These are phyloP conservation scores for Candida schatavii DNA, from an alignment of 805 yeast genomes.

Conservation along the genomic window DNA sequence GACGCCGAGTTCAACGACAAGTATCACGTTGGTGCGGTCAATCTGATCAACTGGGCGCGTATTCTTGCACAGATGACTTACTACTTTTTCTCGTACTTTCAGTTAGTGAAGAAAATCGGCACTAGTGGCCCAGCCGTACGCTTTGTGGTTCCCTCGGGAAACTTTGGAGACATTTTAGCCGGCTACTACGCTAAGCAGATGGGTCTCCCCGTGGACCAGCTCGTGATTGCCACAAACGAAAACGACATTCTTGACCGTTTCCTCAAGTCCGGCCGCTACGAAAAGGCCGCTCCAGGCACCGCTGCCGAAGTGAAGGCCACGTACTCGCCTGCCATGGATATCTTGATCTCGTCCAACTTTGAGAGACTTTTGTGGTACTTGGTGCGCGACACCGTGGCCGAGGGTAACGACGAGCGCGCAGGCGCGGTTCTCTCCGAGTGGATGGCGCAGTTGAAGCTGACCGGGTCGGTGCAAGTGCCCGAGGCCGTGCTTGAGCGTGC, in stretches of 20 bases:
- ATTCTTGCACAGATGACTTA: slow-evolving; percentile 96
- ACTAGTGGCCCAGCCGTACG: slow-evolving; percentile 45
- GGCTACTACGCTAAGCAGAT: slow-evolving; percentile 92
- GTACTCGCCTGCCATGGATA: slow-evolving; percentile 98
- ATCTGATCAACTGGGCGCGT: slow-evolving; percentile 99
- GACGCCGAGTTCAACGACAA: slow-evolving; percentile 83
- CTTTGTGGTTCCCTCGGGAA: slow-evolving; percentile 95
- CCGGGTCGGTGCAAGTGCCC: slow-evolving; percentile 76
- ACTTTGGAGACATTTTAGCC: slow-evolving; percentile 97
- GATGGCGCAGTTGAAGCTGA: slow-evolving; percentile 74
- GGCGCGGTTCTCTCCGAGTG: slow-evolving; percentile 69
- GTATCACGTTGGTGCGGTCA: slow-evolving; percentile 96
- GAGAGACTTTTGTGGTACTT: slow-evolving; percentile 96
- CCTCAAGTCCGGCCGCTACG: slow-evolving; percentile 80
- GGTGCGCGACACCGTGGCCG: slow-evolving; percentile 66
- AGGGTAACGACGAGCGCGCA: slow-evolving; percentile 56
- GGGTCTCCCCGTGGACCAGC: slow-evolving; percentile 88
- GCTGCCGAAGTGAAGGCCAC: slow-evolving; percentile 73
- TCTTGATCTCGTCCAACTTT: slow-evolving; percentile 89
- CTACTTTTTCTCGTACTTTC: slow-evolving; percentile 90
- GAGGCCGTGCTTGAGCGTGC: slow-evolving; percentile 65
- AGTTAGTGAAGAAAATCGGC: slow-evolving; percentile 43
- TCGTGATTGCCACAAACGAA: slow-evolving; percentile 93
- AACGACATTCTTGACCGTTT: slow-evolving; percentile 94
- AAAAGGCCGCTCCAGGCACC: slow-evolving; percentile 52